phyloP scores from a whole-genome alignment of 2,329 filamentous ascomycete genomes.

The Sphaerostilbella broomeana region DNA sequence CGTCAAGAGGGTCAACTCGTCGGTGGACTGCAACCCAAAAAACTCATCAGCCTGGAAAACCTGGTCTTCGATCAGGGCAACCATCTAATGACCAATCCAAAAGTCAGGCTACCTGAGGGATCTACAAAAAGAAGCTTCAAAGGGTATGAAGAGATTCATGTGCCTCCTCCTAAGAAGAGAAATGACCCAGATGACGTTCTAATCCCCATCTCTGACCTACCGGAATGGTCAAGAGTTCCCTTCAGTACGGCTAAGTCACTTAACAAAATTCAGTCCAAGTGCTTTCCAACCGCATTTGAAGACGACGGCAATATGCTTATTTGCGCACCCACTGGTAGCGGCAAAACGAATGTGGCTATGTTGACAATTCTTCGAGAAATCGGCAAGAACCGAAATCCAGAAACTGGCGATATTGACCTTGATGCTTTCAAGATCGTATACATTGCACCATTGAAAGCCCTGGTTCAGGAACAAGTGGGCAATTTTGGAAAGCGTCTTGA shows the following conservation, averaged over 20 bases:
- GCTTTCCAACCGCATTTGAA: slow-evolving; percentile 82
- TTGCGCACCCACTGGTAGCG: slow-evolving; percentile 92
- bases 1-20: slow-evolving; percentile 62
- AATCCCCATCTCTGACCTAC: slow-evolving; percentile 79
- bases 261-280: slow-evolving; percentile 93
- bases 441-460: slow-evolving; percentile 88
- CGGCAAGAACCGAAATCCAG: slow-evolving; percentile 83
- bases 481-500: slow-evolving; percentile 92
- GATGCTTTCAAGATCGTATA: slow-evolving; percentile 99
- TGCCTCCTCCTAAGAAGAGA: slow-evolving; percentile 85
- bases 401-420: slow-evolving; percentile 88
- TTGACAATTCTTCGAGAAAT: slow-evolving; percentile 92
- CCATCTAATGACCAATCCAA: slow-evolving; percentile 98
- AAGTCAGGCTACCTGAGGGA: slow-evolving; percentile 85
- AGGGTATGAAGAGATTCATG: slow-evolving; percentile 97
- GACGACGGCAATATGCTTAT: slow-evolving; percentile 97
- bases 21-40: slow-evolving; percentile 78
- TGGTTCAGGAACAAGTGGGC: slow-evolving; percentile 96
- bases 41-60: slow-evolving; percentile 89
- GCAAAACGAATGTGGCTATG: slow-evolving; percentile 99
- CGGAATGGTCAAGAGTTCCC: slow-evolving; percentile 82
- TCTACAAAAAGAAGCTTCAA: slow-evolving; percentile 95
- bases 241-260: slow-evolving; percentile 82
- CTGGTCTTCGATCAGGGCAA: slow-evolving; percentile 96
- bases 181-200: slow-evolving; percentile 72